Evolutionary conservation across 1,284 basidiomycete species (phyloP).

Genomic region (Laetiporus sulphureus): DNA sequence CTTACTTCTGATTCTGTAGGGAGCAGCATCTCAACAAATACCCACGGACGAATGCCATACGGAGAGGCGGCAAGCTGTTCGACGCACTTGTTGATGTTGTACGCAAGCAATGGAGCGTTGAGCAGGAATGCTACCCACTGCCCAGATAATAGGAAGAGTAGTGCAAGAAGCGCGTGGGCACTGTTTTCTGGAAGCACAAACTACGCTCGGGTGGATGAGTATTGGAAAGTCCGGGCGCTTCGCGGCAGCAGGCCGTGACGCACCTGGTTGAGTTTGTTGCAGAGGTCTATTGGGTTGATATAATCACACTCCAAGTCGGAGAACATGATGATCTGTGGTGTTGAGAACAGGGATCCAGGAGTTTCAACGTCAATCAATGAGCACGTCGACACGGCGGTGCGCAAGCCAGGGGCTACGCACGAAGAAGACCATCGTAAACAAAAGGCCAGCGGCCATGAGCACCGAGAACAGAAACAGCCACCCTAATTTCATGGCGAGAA

Average conservation of each 20-base stretch:
- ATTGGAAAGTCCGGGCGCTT: neutral
- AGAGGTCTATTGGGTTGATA: constrained; percentile 99
- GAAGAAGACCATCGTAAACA: constrained; percentile 98
- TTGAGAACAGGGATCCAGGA: neutral
- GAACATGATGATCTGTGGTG: constrained; percentile 95
- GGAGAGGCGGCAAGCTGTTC: neutral
- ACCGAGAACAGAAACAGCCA: constrained; percentile 95
- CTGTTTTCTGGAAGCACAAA: constrained; percentile 97
- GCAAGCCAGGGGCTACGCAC: constrained; percentile 59
- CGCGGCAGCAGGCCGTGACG: constrained; percentile 1
- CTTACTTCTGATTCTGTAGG: constrained; percentile 79
- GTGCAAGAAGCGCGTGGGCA: constrained; percentile 86
- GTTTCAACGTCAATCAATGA: neutral
- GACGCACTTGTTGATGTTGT: constrained; percentile 91
- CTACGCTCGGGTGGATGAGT: constrained; percentile 35
- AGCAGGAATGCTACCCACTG: constrained; percentile 95
- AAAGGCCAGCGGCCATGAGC: constrained; percentile 84
- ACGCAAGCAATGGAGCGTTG: constrained; percentile 87
- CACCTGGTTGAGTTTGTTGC: constrained; percentile 98
- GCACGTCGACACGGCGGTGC: neutral
- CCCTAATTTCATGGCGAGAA: too few species aligned
- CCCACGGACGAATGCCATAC: constrained; percentile 2
- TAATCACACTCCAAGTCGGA: constrained; percentile 98
- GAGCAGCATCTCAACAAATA: neutral
- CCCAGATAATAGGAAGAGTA: constrained; percentile 87